Percentiles rank a stretch among this genome's conserved stretches.
phyloP scores from a whole-genome alignment of 441 rosid species.

The Mallotus japonicus region DNA sequence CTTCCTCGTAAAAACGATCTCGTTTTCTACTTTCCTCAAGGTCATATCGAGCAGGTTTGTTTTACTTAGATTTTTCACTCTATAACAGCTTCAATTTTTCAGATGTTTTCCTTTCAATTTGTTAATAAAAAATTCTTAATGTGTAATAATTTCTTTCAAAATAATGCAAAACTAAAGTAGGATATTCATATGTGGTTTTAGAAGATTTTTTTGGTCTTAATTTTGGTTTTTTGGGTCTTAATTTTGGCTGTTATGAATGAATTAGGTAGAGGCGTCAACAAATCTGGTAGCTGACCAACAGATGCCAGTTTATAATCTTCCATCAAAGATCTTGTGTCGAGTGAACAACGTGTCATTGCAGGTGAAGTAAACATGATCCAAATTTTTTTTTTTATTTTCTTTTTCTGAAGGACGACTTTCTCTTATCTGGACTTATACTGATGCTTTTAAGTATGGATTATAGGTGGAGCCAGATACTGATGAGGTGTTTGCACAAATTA shows the following conservation, averaged over 20 bases:
- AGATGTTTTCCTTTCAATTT: background rate
- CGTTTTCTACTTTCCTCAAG: slow-evolving; percentile 94
- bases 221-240: background rate
- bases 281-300: slow-evolving; percentile 83
- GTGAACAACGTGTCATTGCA: slow-evolving; percentile 77
- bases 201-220: background rate
- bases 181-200: background rate
- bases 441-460: background rate
- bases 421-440: background rate
- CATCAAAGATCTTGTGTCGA: slow-evolving; percentile 76
- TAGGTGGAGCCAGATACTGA: slow-evolving; percentile 97
- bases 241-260: background rate
- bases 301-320: slow-evolving; percentile 88
- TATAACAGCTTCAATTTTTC: background rate
- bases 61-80: background rate
- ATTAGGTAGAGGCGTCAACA: slow-evolving; percentile 93
- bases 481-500: slow-evolving; percentile 94
- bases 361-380: slow-evolving; percentile 35
- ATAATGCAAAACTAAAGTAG: background rate
- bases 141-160: background rate
- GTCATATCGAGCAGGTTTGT: slow-evolving; percentile 92
- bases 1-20: slow-evolving; percentile 80
- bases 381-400: background rate
- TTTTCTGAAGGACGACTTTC: background rate
- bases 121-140: background rate